Evolutionary conservation across 2,329 filamentous ascomycete genomes (phyloP), one percentile per base, ranked within the genome.

Genomic region (Colletotrichum liriopes): DNA sequence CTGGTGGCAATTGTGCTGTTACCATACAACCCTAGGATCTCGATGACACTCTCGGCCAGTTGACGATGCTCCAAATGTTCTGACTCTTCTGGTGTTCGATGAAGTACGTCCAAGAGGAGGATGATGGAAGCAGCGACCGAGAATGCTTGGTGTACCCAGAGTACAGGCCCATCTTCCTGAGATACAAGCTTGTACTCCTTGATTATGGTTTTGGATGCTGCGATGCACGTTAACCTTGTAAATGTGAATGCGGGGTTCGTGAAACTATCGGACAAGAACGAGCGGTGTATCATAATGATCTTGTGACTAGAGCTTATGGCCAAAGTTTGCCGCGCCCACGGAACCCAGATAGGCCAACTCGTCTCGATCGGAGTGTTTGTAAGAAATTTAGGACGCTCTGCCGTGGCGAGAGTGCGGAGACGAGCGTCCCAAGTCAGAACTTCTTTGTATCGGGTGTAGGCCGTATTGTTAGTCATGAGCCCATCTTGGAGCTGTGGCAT

Each of bases 251-350:
- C 78, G 0, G 78, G 75, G 45, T 81, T 80, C 64, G 75, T 79
- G 75, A 79, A 78, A 65, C 76, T 81, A 35, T 77, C 77, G 35
- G 81, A 81, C 8, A 83, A 65, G 47, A 82, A 82, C 0, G 79
- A 78, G 3, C 82, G 78, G 69, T 84, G 82, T 26, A 84, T 82
- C 81, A 84, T 83, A 74, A 83, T 83, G 64, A 83, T 82, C 70
- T 84, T 83, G 68, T 83, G 81, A 2, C 79, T 78, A 1, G 81
- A 79, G 0, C 79, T 81, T 35, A 84, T 83, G 14, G 82, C 79
- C 23, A 84, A 76, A 37, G 82, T 78, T 7, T 78, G 77, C 9
- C 81, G 78, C 3, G 81, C 81, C 70, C 76, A 81, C 3, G 76
- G 74, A 11, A 82, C 74, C 77, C 78, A 83, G 1, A 74, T 70